Conservation (phyloP, 495 filamentous ascomycete species). For the Talaromyces ruber region DNA sequence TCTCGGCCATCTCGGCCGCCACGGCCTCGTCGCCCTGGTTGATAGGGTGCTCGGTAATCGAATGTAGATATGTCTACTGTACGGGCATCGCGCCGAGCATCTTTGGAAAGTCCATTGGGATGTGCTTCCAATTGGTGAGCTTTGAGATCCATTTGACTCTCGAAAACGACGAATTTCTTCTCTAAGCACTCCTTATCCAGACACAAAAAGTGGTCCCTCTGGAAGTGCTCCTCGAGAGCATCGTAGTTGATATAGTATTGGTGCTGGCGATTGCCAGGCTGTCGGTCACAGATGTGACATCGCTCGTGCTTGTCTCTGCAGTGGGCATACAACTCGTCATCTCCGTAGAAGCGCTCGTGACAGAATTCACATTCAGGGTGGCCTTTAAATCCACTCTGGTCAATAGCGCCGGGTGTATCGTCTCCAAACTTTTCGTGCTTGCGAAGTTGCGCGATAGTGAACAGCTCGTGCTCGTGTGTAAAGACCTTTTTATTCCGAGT, state of each 20-base stretch:
- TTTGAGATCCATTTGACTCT: conserved; percentile 87
- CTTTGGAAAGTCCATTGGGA: conserved; percentile 70
- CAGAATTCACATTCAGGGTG: conserved; percentile 96
- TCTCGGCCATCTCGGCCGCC: conserved; percentile 15
- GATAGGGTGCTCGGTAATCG: conserved; percentile 65
- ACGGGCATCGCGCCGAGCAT: conserved; percentile 74
- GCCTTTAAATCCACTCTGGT: conserved; percentile 93
- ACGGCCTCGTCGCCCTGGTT: conserved; percentile 51
- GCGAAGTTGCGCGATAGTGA: conserved; percentile 67
- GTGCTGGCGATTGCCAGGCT: conserved; percentile 58
- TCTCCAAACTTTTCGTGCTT: conserved; percentile 89
- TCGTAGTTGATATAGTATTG: conserved; percentile 88
- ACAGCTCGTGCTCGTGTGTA: conserved; percentile 95
- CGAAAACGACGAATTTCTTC: conserved; percentile 98
- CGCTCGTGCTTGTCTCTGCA: conserved; percentile 88
- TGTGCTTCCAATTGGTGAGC: conserved; percentile 74
- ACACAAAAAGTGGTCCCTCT: conserved; percentile 80
- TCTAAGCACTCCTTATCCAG: conserved; percentile 79
- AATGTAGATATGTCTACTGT: conserved; percentile 82
- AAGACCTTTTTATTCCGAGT: conserved; percentile 96
- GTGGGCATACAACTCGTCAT: conserved; percentile 89
- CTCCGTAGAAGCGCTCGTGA: conserved; percentile 83
- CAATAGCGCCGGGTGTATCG: conserved; percentile 77
- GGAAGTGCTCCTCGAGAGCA: conserved; percentile 75
- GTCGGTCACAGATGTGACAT: conserved; percentile 87